Percentiles rank a stretch among this genome's conserved stretches.
Conservation (phyloP, 371 early-diverging fungal species). For the Funneliformis caledonium region DNA sequence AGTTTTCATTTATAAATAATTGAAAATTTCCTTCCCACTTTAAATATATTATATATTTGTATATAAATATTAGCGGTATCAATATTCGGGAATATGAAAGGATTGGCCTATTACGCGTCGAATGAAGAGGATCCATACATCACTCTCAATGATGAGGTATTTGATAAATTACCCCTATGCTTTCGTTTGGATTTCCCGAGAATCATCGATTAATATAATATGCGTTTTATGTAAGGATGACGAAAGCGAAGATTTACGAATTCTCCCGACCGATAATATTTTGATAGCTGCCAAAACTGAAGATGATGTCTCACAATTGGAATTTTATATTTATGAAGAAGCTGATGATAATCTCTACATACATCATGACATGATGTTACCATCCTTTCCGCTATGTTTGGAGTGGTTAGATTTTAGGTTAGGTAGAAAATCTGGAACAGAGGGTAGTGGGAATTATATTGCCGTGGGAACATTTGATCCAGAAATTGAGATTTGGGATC, state of each 20-base stretch:
- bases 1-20: slow-evolving; percentile 15
- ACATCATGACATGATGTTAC: slow-evolving; percentile 98
- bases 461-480: slow-evolving; percentile 97
- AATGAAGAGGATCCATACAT: slow-evolving; percentile 88
- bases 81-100: slow-evolving; percentile 74
- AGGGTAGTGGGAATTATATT: slow-evolving; percentile 79
- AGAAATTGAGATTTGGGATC: slow-evolving; percentile 97
- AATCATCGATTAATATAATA: background rate
- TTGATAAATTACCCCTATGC: slow-evolving; percentile 40
- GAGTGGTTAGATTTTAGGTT: slow-evolving; percentile 92
- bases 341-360: slow-evolving; percentile 89
- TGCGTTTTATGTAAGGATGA: slow-evolving; percentile 58
- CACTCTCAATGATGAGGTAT: slow-evolving; percentile 61
- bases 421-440: slow-evolving; percentile 61
- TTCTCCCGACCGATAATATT: slow-evolving; percentile 84
- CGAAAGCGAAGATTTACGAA: slow-evolving; percentile 78
- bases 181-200: background rate
- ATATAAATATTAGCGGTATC: slow-evolving; percentile 44
- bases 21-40: slow-evolving; percentile 12
- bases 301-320: slow-evolving; percentile 93
- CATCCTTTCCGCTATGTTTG: slow-evolving; percentile 92
- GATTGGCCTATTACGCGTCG: slow-evolving; percentile 76
- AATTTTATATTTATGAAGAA: slow-evolving; percentile 84
- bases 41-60: background rate
- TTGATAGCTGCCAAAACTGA: slow-evolving; percentile 92